phyloP scores from a whole-genome alignment of 768 basidiomycete species.

The Boletus rubroflammeus region DNA sequence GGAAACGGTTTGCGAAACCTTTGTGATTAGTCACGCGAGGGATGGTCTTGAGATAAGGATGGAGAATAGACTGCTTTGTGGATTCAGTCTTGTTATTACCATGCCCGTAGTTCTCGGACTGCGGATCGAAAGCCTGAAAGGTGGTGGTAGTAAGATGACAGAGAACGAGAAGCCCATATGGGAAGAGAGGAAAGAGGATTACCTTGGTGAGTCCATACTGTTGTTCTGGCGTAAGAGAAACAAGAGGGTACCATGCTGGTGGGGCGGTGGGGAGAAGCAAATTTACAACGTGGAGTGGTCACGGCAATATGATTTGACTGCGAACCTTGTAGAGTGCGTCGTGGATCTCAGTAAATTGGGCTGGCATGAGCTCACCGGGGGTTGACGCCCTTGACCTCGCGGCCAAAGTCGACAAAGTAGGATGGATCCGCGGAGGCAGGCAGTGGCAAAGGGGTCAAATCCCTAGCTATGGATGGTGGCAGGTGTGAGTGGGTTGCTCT shows the following conservation, averaged over 20 bases:
- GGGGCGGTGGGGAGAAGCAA: not conserved
- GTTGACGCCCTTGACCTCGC: slow-evolving; percentile 70
- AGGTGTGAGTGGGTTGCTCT: not conserved
- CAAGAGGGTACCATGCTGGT: slow-evolving; percentile 66
- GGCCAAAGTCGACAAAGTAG: slow-evolving; percentile 69
- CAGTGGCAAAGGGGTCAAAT: slow-evolving; percentile 62
- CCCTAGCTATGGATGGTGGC: slow-evolving; percentile 60
- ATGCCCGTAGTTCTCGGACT: slow-evolving; percentile 67
- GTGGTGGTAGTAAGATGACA: slow-evolving; percentile 1
- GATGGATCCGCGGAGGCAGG: slow-evolving; percentile 69
- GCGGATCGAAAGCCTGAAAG: slow-evolving; percentile 70
- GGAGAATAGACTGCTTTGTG: slow-evolving; percentile 76
- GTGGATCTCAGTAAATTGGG: slow-evolving; percentile 63
- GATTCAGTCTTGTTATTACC: slow-evolving; percentile 82
- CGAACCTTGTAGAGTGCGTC: slow-evolving; percentile 74
- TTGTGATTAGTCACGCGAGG: slow-evolving; percentile 80
- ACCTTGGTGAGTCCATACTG: slow-evolving; percentile 86
- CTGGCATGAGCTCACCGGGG: slow-evolving; percentile 61
- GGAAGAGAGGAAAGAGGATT: not conserved
- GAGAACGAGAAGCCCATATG: not conserved
- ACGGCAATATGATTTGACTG: not conserved
- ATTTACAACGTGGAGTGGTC: not conserved
- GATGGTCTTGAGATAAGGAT: slow-evolving; percentile 88
- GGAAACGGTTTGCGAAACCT: slow-evolving; percentile 71
- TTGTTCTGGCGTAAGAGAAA: slow-evolving; percentile 68